Conservation (phyloP, 805 yeast genomes). For the Candida qinlingensis region DNA sequence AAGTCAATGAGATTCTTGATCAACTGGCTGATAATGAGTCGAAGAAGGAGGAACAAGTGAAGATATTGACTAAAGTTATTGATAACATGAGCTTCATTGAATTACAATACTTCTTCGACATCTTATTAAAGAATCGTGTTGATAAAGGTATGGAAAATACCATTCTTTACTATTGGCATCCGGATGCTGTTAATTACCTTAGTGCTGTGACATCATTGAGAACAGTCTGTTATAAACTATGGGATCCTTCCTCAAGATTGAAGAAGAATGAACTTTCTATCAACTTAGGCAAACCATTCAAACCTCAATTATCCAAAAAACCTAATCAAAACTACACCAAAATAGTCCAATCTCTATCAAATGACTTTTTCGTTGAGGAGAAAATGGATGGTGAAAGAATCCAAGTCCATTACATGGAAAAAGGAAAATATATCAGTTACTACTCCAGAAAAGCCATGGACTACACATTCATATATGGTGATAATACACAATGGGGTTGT, state of each 20-base stretch:
- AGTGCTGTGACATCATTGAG: constrained; percentile 62
- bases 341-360: constrained; percentile 40
- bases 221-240: constrained; percentile 51
- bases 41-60: constrained; percentile 34
- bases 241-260: constrained; percentile 44
- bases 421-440: constrained; percentile 30
- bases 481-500: constrained; percentile 41
- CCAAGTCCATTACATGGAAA: constrained; percentile 58
- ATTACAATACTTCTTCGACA: constrained; percentile 61
- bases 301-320: constrained; percentile 71
- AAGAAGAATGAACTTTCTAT: constrained; percentile 32
- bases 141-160: constrained; percentile 57
- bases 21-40: constrained; percentile 30
- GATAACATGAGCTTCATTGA: constrained; percentile 55
- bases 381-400: constrained; percentile 93
- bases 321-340: constrained; percentile 43
- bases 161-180: constrained; percentile 65
- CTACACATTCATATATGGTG: constrained; percentile 67
- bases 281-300: constrained; percentile 41
- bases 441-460: constrained; percentile 68
- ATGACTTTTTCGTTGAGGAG: constrained; percentile 71
- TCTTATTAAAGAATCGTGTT: constrained; percentile 54
- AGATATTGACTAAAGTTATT: constrained; percentile 44
- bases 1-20: constrained; percentile 45
- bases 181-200: constrained; percentile 63